phyloP scores from a whole-genome alignment of 2,329 filamentous ascomycete species.

The Alternaria brassicae region DNA sequence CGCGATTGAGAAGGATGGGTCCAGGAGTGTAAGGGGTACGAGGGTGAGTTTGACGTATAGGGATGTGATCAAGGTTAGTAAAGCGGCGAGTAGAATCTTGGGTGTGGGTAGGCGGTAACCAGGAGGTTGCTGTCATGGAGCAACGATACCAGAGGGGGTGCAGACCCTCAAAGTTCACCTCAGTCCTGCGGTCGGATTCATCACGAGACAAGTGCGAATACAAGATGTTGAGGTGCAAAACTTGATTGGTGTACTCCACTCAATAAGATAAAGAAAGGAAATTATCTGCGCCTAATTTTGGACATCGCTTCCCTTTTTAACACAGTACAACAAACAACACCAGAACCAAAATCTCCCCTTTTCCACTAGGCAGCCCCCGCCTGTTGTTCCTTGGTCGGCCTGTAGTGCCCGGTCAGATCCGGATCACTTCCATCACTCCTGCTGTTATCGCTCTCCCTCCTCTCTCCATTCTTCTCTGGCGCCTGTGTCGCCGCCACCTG shows the following conservation, averaged over 20 bases:
- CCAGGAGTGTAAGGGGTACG: conserved; percentile 64
- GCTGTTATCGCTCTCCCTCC: background rate
- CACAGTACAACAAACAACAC: background rate
- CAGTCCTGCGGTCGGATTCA: too few species aligned
- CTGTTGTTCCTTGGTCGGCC: background rate
- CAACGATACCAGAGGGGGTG: background rate
- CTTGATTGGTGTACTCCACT: background rate
- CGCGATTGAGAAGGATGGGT: conserved; percentile 53
- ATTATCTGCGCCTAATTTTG: background rate
- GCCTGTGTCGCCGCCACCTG: background rate
- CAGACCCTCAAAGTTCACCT: too few species aligned
- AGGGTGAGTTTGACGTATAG: conserved; percentile 81
- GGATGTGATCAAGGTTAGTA: conserved; percentile 70
- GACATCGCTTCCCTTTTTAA: background rate
- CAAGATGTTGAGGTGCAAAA: background rate
- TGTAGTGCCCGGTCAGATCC: background rate
- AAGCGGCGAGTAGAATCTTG: conserved; percentile 41
- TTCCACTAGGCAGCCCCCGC: background rate
- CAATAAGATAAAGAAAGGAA: background rate
- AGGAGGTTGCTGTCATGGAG: background rate
- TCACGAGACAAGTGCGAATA: background rate
- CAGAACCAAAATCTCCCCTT: background rate
- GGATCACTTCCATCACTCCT: background rate
- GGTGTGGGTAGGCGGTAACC: conserved; percentile 20
- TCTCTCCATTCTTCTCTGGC: background rate